Percentiles rank a stretch among this genome's conserved stretches.
Evolutionary conservation across 176 grass and related monocot genomes (phyloP).

Genomic region (Eragrostis nindensis): DNA sequence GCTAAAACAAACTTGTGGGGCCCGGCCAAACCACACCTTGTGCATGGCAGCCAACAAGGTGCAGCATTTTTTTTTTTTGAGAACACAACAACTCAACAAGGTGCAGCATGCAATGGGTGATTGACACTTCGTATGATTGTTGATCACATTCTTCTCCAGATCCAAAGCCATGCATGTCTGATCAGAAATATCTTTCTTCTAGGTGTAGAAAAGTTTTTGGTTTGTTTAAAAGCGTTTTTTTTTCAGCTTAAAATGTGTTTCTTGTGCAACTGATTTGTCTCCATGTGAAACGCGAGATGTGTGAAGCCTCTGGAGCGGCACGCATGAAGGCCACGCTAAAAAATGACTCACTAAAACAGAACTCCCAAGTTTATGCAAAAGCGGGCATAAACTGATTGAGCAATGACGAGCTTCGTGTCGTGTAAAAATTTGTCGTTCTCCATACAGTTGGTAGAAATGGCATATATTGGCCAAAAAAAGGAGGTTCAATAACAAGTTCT

Average conservation of each 20-base stretch:
- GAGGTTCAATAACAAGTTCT: neutral
- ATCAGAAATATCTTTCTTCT: neutral
- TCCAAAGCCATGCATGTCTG: slow-evolving; percentile 28
- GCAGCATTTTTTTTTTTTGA: too few relatives aligned
- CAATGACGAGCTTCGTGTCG: neutral
- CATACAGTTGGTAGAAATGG: neutral
- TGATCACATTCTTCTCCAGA: slow-evolving; percentile 31
- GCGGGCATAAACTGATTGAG: too few relatives aligned
- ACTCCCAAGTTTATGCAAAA: neutral
- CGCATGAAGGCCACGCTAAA: slow-evolving; percentile 12
- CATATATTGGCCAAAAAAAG: neutral
- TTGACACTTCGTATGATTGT: slow-evolving; percentile 17
- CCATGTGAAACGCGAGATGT: slow-evolving; percentile 19
- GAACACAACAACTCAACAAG: too few relatives aligned
- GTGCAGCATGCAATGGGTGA: slow-evolving; percentile 8
- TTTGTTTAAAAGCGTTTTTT: neutral
- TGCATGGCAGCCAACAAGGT: slow-evolving; percentile 19
- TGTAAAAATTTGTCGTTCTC: neutral
- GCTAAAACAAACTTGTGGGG: neutral
- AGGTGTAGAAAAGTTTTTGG: neutral
- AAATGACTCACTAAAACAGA: slow-evolving; percentile 4
- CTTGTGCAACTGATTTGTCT: slow-evolving; percentile 15
- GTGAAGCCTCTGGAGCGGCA: slow-evolving; percentile 37
- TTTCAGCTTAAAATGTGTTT: neutral
- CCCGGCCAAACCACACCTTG: neutral